A percentile compares a stretch with the other conserved stretches of the same genome.
These are phyloP conservation scores for Xylariaceae sp. DNA, from an alignment of 2,329 filamentous ascomycete species.

Conservation along the genomic window DNA sequence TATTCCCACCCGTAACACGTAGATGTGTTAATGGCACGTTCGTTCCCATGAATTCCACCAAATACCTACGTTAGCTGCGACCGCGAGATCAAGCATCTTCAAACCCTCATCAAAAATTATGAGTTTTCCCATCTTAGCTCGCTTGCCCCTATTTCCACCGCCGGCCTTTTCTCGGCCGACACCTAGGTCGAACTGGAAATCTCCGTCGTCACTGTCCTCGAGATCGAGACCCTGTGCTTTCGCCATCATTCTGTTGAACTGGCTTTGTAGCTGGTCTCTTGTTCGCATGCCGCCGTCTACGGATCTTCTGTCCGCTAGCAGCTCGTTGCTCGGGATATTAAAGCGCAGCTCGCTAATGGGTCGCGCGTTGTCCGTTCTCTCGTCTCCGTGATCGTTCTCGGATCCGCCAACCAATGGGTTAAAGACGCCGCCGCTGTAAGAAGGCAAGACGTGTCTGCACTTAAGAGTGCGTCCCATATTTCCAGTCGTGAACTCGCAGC, in stretches of 20 bases:
- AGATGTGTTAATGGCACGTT: constrained; percentile 24
- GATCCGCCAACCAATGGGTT: constrained; percentile 41
- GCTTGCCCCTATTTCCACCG: constrained; percentile 76
- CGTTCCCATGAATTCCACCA: constrained; percentile 88
- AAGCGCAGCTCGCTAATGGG: constrained; percentile 81
- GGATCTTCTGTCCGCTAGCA: constrained; percentile 37
- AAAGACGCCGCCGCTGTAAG: constrained; percentile 33
- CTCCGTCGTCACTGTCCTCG: constrained; percentile 34
- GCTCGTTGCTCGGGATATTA: constrained; percentile 64
- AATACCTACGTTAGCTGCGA: constrained; percentile 84
- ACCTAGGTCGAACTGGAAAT: constrained; percentile 58
- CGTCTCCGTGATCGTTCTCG: constrained; percentile 31
- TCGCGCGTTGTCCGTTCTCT: constrained; percentile 23
- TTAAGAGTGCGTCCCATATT: constrained; percentile 67
- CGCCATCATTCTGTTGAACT: constrained; percentile 26
- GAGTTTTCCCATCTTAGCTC: constrained; percentile 89
- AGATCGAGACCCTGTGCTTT: constrained; percentile 34
- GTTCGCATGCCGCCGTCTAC: constrained; percentile 33
- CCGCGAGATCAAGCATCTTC: constrained; percentile 91
- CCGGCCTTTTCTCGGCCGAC: constrained; percentile 79
- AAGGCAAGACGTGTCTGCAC: constrained; percentile 65
- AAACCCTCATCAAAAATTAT: constrained; percentile 84
- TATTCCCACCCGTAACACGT: too few relatives aligned
- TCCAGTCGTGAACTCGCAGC: constrained; percentile 79
- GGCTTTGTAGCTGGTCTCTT: constrained; percentile 36